A percentile compares a stretch with the other conserved stretches of the same genome.
Evolutionary conservation across 2,329 filamentous ascomycete genomes (phyloP).

Genomic region (Penicillium decumbens): DNA sequence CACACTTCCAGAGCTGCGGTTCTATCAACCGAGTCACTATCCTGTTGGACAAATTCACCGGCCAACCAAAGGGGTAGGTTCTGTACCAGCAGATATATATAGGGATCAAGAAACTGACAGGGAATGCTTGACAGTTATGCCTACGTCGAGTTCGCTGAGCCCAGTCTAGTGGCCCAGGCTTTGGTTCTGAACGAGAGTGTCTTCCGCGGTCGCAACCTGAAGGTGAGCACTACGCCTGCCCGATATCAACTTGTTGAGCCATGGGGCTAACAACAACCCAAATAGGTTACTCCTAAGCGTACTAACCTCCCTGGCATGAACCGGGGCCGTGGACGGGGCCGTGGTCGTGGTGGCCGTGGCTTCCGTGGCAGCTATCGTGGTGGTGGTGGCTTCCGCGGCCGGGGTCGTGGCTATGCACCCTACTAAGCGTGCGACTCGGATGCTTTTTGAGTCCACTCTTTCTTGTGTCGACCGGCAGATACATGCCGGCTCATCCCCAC

Average conservation of each 20-base stretch:
- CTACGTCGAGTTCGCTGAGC: constrained; percentile 97
- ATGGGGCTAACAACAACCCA: constrained; percentile 27
- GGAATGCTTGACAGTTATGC: constrained; percentile 66
- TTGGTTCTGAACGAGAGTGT: constrained; percentile 94
- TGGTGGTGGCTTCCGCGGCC: constrained; percentile 50
- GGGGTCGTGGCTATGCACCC: constrained; percentile 45
- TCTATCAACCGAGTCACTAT: constrained; percentile 98
- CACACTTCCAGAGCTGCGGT: constrained; percentile 94
- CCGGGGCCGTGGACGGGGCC: constrained; percentile 58
- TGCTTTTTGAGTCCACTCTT: neutral
- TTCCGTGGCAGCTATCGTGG: constrained; percentile 53
- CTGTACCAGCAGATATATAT: neutral
- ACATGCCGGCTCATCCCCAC: neutral
- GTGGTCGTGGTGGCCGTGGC: constrained; percentile 49
- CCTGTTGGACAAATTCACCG: constrained; percentile 94
- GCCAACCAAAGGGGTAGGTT: constrained; percentile 95
- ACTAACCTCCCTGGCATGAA: constrained; percentile 94
- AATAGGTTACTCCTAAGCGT: constrained; percentile 80
- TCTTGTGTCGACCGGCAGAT: neutral
- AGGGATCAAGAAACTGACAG: neutral
- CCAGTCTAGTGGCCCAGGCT: constrained; percentile 84
- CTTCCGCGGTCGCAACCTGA: constrained; percentile 90
- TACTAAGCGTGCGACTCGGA: constrained; percentile 32
- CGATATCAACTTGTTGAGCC: neutral
- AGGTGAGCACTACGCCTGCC: constrained; percentile 55